phyloP scores from a whole-genome alignment of 805 yeast genomes.

The Hanseniaspora lindneri region DNA sequence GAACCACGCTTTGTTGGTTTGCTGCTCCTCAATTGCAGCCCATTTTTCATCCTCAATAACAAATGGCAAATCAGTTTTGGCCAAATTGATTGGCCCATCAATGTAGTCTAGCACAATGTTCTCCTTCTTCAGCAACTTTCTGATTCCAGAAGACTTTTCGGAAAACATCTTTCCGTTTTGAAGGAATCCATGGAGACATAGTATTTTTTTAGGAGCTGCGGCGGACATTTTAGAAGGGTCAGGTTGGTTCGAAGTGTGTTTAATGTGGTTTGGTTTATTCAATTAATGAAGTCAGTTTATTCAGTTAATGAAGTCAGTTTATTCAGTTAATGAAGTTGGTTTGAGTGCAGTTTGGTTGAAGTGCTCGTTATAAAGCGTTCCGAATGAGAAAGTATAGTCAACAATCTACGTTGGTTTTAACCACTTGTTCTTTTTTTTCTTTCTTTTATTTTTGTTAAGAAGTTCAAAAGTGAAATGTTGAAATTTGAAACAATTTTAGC shows the following conservation, averaged over 20 bases:
- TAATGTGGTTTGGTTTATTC: no score
- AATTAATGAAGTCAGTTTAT: no score
- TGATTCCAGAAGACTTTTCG: constrained; percentile 76
- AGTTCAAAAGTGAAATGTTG: no score
- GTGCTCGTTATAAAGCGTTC: constrained; percentile 15
- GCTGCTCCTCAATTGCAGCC: constrained; percentile 36
- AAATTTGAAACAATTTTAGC: no score
- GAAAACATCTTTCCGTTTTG: constrained; percentile 77
- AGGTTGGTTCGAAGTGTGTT: no score
- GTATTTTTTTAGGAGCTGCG: constrained; percentile 34
- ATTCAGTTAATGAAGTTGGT: no score
- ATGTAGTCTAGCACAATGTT: constrained; percentile 64
- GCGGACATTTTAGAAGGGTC: background rate
- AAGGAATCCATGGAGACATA: constrained; percentile 86
- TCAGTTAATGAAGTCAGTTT: no score
- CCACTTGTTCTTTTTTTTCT: no score
- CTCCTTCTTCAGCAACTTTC: constrained; percentile 56
- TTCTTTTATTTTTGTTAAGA: no score
- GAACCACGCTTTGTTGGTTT: constrained; percentile 64
- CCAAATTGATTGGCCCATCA: constrained; percentile 62
- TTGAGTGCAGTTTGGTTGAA: no score
- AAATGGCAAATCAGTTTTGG: constrained; percentile 64
- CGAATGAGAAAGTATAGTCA: no score
- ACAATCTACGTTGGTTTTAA: no score
- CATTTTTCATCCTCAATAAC: constrained; percentile 45